Conservation (phyloP, 192 early-diverging fungal species). For the Linnemannia zychae region DNA sequence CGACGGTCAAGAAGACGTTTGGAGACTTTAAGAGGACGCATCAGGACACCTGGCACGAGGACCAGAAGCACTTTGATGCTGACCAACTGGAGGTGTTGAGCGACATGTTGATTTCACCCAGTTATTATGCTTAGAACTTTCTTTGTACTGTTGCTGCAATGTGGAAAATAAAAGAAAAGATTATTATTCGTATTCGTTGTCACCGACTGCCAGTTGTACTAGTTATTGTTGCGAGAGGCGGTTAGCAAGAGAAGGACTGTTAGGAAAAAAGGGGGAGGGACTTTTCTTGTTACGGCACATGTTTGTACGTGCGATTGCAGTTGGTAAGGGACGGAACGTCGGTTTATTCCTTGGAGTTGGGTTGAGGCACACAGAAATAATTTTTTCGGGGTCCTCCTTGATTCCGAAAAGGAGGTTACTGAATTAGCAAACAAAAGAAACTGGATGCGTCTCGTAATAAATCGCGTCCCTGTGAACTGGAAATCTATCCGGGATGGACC, state of each 20-base stretch:
- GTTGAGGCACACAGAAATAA: neutral
- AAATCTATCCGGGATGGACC: neutral
- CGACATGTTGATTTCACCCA: slow-evolving; percentile 92
- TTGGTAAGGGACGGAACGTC: neutral
- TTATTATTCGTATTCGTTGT: neutral
- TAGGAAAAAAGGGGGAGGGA: neutral
- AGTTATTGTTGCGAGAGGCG: neutral
- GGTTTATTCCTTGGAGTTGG: neutral
- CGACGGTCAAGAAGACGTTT: slow-evolving; percentile 89
- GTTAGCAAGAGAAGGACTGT: too few species aligned
- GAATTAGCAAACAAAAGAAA: neutral
- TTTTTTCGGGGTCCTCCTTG: too few species aligned
- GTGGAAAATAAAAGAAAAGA: neutral
- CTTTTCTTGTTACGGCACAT: neutral
- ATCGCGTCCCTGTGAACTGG: neutral
- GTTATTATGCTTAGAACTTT: slow-evolving; percentile 79
- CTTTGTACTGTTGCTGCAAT: neutral
- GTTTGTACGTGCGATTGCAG: neutral
- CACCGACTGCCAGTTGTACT: neutral
- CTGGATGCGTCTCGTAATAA: neutral
- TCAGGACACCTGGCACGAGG: slow-evolving; percentile 95
- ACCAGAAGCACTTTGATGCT: slow-evolving; percentile 79
- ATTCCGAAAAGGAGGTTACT: neutral
- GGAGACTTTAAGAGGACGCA: slow-evolving; percentile 96
- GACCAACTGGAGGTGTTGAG: slow-evolving; percentile 84